Evolutionary conservation across 2,329 filamentous ascomycete species (phyloP).

Genomic region (Colletotrichum lentis): DNA sequence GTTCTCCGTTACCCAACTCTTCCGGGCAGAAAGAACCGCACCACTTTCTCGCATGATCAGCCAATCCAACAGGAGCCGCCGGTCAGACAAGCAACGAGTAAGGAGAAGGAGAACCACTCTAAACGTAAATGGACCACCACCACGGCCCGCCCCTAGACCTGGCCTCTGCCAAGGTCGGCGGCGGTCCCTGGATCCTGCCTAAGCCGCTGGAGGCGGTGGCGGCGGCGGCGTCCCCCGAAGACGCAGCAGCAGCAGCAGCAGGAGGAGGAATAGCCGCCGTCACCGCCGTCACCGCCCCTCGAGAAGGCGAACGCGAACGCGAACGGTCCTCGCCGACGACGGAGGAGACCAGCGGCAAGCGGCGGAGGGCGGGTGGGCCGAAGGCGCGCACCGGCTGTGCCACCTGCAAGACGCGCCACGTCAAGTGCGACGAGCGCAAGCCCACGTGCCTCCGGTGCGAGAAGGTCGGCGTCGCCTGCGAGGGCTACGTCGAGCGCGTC

Average conservation of each 20-base stretch:
- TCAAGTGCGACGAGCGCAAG: slow-evolving; percentile 45
- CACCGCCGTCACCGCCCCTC: no score
- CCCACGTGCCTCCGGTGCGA: slow-evolving; percentile 39
- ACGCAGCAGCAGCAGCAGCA: no score
- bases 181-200: slow-evolving; percentile 17
- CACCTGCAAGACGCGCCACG: slow-evolving; percentile 42
- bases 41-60: slow-evolving; percentile 9
- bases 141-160: slow-evolving; percentile 11
- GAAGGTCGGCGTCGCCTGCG: slow-evolving; percentile 25
- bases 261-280: no score
- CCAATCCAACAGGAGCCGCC: slow-evolving; percentile 6
- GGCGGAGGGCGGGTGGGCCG: slow-evolving; percentile 25
- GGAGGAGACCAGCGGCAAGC: slow-evolving; percentile 14
- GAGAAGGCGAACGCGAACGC: background rate
- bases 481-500: slow-evolving; percentile 29
- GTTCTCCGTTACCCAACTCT: background rate
- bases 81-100: background rate
- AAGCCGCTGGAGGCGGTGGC: slow-evolving; percentile 5
- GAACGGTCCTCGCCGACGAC: slow-evolving; percentile 14
- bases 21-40: slow-evolving; percentile 1
- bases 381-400: slow-evolving; percentile 37
- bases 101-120: background rate
- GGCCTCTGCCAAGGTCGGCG: slow-evolving; percentile 4
- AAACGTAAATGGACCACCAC: slow-evolving; percentile 1
- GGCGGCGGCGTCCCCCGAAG: slow-evolving; percentile 4